Base-by-base conservation (phyloP, 257 asterid genomes). In the Mentha longifolia region DNA sequence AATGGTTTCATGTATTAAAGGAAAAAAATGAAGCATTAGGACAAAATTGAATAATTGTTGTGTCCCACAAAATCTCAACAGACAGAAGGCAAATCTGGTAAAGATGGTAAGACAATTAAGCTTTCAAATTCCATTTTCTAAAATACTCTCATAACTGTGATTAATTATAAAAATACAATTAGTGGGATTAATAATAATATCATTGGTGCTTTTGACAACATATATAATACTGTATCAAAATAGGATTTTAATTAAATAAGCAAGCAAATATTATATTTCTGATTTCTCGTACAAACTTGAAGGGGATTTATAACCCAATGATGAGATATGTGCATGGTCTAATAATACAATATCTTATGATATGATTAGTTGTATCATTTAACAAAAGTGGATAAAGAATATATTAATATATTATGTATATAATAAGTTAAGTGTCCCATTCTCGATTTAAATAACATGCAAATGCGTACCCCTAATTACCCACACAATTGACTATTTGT, bases 51-150 rank as follows among this genome's bases (percentile, higher is more conserved):
- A 81, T 81, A 71, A 78, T 74, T 74, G 74, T 70, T 77, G 70
- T 77, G 89, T 43, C 96, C 96, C 93, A 89, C 90, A 75, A 74
- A 82, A 86, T 85, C 91, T 81, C 77, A 77, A 56, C 84, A 85
- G 81, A 79, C 85, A 73, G 80, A 71, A 78, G 79, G 88, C 80
- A 83, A 83, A 85, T 87, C 93, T 82, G 79, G 64, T 79, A 80
- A 89, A 89, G 91, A 86, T 77, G 73, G 77, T 75, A 80, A 79
- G 79, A 86, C 88, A 79, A 72, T 63, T 70, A 71, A 65, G 43
- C 74, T 50, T 55, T 66, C 58, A 61, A 74, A 80, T 65, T 47
- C 77, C 75, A 75, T 72, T 77, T 56, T 73, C 79, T 47, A 67
- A 67, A 85, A 63, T 79, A 81, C 79, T 85, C 81, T 77, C 71